Evolutionary conservation across 441 rosid genomes (phyloP), one percentile per base, ranked within the genome.

Genomic region (Gossypium schwendimanii): DNA sequence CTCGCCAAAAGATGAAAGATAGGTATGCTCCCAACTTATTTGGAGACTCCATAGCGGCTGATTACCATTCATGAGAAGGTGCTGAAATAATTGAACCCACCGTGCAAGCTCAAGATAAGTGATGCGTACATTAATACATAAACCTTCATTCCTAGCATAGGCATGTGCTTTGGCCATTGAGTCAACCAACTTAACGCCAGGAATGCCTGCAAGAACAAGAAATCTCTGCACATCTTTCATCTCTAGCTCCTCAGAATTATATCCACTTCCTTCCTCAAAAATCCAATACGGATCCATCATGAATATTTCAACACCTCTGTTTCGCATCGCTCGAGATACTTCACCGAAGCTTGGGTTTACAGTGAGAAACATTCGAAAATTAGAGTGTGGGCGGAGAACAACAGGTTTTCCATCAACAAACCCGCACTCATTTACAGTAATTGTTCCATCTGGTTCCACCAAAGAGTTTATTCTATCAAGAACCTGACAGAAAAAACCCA

Each of bases 381-480:
- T 91, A 65, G 95, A 87, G 76, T 96, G 99, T 1, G 98, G 94
- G 70, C 75, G 80, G 36, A 96, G 83, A 79, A 91, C 88, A 64
- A 96, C 79, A 15, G 98, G 97, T 81, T 88, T 84, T 50, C 99
- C 99, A 85, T 93, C 92, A 77, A 93, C 83, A 63, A 82, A 81
- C 71, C 99, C 98, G 76, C 98, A 85, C 83, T 96, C 99, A 81
- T 87, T 96, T 63, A 96, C 82, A 66, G 97, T 93, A 78, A 96
- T 96, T 3, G 97, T 80, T 78, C 99, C 99, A 76, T 86, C 78
- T 53, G 91, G 85, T 86, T 96, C 99, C 82, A 90, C 96, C 88
- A 96, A 90, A 41, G 99, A 96, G 84, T 96, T 96, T 81, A 96
- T 93, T 77, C 99, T 88, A 81, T 96, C 99, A 70, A 96, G 99